Evolutionary conservation across 257 asterid genomes (phyloP).

Genomic region (Solanum peruvianum): DNA sequence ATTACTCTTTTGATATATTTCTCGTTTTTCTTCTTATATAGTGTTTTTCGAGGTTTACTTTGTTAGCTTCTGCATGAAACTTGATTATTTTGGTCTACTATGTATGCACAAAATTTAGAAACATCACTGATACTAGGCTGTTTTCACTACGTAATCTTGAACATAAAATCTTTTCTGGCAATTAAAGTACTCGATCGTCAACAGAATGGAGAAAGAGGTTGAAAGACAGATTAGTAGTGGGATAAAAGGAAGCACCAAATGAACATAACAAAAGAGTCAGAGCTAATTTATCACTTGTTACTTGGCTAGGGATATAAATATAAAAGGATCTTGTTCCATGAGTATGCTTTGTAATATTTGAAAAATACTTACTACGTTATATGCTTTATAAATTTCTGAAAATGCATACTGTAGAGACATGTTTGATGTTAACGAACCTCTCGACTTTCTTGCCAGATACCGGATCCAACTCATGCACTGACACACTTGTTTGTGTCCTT

Average conservation of each 20-base stretch:
- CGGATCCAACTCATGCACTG: slow-evolving; percentile 52
- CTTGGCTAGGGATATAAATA: background rate
- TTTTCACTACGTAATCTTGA: background rate
- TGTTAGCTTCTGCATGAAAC: background rate
- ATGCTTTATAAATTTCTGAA: background rate
- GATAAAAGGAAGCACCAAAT: background rate
- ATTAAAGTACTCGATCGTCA: background rate
- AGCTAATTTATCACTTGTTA: background rate
- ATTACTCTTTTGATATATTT: background rate
- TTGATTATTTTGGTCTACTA: background rate
- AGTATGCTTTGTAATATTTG: background rate
- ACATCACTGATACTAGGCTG: background rate
- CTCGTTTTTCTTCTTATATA: background rate
- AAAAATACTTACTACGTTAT: background rate
- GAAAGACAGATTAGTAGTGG: background rate
- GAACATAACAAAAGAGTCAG: background rate
- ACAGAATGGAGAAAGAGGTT: background rate
- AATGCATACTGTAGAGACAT: background rate
- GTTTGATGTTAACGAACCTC: slow-evolving; percentile 37
- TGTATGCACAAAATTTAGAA: background rate
- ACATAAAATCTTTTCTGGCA: background rate
- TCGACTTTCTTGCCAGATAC: slow-evolving; percentile 42
- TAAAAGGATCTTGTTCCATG: background rate
- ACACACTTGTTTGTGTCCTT: slow-evolving; percentile 66
- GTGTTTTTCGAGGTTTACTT: background rate